Conservation (phyloP, 768 basidiomycete genomes). For the Boletellus ananas region DNA sequence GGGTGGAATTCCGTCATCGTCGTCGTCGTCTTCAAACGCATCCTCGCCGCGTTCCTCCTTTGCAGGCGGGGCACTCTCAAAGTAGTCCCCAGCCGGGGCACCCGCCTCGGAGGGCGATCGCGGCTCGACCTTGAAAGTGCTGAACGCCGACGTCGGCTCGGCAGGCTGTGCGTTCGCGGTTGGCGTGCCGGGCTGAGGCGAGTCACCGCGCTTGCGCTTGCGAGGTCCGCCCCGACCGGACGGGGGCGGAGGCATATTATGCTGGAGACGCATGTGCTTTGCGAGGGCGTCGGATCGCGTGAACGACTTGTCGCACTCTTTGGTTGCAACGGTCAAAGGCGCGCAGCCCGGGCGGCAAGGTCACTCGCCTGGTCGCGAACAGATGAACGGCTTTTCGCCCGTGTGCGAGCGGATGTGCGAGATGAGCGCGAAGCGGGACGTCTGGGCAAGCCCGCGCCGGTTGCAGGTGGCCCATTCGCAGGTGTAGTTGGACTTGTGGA, state of each 20-base stretch:
- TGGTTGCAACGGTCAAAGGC: too few species aligned
- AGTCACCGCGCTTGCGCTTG: constrained; percentile 61
- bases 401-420: constrained; percentile 92
- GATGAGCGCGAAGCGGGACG: constrained; percentile 84
- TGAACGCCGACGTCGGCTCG: constrained; percentile 40
- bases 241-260: constrained; percentile 70
- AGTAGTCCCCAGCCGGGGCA: constrained; percentile 30
- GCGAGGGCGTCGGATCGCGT: constrained; percentile 91
- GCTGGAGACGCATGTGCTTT: constrained; percentile 89
- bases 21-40: constrained; percentile 28
- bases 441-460: constrained; percentile 78
- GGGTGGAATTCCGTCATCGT: constrained; percentile 49
- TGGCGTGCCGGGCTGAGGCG: constrained; percentile 20
- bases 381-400: constrained; percentile 91
- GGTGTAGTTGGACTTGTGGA: constrained; percentile 78
- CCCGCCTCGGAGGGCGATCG: constrained; percentile 39
- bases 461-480: constrained; percentile 88
- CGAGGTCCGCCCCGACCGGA: constrained; percentile 68
- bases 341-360: background rate
- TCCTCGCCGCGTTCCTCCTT: constrained; percentile 19
- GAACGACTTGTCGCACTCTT: constrained; percentile 94
- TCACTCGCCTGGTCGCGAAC: constrained; percentile 67
- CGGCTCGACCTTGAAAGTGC: constrained; percentile 63
- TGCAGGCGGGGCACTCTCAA: constrained; percentile 20
- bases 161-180: constrained; percentile 17